Evolutionary conservation across 2,329 filamentous ascomycete species (phyloP).

Genomic region (Beauveria sp.): DNA sequence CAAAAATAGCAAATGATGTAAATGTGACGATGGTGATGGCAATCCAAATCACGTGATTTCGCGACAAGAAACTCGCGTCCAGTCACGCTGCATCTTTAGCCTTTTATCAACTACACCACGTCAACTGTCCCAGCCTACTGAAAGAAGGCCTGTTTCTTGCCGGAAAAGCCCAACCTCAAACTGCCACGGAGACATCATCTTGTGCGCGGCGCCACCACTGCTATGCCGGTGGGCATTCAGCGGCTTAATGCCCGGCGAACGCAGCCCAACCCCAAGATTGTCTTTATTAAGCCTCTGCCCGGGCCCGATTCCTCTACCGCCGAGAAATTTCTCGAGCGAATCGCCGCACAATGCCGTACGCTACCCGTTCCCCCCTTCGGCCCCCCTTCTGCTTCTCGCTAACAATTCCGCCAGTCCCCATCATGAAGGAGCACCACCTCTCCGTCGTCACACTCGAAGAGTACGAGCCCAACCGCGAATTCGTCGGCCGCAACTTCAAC

Average conservation of each 20-base stretch:
- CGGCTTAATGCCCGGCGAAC: slow-evolving; percentile 68
- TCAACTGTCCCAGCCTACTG: too few species aligned
- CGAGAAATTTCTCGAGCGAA: slow-evolving; percentile 64
- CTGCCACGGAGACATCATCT: background rate
- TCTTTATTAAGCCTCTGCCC: slow-evolving; percentile 76
- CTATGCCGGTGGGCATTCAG: slow-evolving; percentile 71
- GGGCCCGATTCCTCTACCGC: slow-evolving; percentile 55
- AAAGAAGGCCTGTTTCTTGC: background rate
- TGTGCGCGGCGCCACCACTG: background rate
- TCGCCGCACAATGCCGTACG: slow-evolving; percentile 70
- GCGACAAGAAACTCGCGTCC: background rate
- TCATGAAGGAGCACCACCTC: slow-evolving; percentile 60
- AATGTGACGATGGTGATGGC: background rate
- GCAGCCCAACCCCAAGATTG: slow-evolving; percentile 69
- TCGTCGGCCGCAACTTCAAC: slow-evolving; percentile 85
- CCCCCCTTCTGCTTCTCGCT: background rate
- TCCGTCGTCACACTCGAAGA: slow-evolving; percentile 69
- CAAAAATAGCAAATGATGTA: background rate
- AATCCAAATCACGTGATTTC: slow-evolving; percentile 9
- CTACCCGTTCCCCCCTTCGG: background rate
- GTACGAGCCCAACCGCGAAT: slow-evolving; percentile 72
- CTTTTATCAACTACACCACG: background rate
- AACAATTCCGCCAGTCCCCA: slow-evolving; percentile 41
- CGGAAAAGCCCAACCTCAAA: background rate
- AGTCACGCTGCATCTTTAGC: background rate